Conservation (phyloP, 148 eudicot species). For the Dysphania ambrosioides region DNA sequence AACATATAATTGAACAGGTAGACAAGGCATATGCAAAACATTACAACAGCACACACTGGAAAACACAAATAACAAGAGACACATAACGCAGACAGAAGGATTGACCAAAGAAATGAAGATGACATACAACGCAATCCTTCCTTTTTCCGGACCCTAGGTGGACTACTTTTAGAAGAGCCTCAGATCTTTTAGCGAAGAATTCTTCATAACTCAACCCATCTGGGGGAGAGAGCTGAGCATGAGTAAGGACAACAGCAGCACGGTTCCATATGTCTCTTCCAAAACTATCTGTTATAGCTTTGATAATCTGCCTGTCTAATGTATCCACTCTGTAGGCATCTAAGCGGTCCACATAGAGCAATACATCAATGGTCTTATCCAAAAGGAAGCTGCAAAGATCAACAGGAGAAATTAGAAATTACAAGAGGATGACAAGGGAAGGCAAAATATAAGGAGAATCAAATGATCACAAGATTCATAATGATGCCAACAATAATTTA, state of each 20-base stretch:
- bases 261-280: conserved; percentile 83
- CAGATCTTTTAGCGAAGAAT: conserved; percentile 70
- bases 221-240: conserved; percentile 96
- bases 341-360: conserved; percentile 88
- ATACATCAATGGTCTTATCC: conserved; percentile 83
- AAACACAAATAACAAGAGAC: not conserved
- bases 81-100: not conserved
- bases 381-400: conserved; percentile 65
- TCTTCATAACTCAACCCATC: conserved; percentile 91
- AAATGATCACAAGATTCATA: not conserved
- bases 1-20: not conserved
- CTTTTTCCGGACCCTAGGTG: conserved; percentile 58
- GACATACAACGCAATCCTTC: conserved; percentile 46
- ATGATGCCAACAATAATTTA: not conserved
- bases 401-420: conserved; percentile 2
- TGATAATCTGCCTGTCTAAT: conserved; percentile 81
- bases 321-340: conserved; percentile 95
- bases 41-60: not conserved
- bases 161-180: conserved; percentile 73
- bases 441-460: not conserved
- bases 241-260: conserved; percentile 81
- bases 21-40: not conserved
- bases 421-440: not conserved
- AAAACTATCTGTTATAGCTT: conserved; percentile 78
- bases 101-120: not conserved